Evolutionary conservation across 805 yeast genomes (phyloP), one percentile per base, ranked within the genome.

Genomic region (Kazachstania martiniae): DNA sequence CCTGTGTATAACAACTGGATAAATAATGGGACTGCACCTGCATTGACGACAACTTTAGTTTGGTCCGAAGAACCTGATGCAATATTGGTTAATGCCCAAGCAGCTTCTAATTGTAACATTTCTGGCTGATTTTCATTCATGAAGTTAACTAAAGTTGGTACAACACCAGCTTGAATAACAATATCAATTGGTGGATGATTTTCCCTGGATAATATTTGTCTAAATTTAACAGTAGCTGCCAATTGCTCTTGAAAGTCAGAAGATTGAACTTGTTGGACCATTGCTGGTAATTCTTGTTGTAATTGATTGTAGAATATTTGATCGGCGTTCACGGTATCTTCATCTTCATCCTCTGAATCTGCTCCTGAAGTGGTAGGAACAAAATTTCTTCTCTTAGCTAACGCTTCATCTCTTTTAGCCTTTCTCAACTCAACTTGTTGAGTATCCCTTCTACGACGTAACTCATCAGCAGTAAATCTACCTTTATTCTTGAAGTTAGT

Each of bases 11-110:
- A 68, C 45, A 91, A 67, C 43, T 78, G 70, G 28, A 91, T 94
- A 59, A 91, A 86, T 34, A 76, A 65, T 13, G 97, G 97, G 27
- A 91, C 93, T 0, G 97, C 97, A 33, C 89, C 93, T 4, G 89
- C 77, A 41, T 86, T 89, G 35, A 91, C 91, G 34, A 91, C 97
- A 27, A 78, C 77, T 48, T 71, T 72, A 14, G 98, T 91, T 62
- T 91, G 97, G 29, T 74, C 80, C 26, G 94, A 74, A 32, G 79
- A 66, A 41, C 98, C 98, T 4, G 95, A 84, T 15, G 97, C 97
- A 58, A 91, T 89, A 57, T 91, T 91, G 31, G 98, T 91, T 46
- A 91, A 71, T n/a, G 97, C 97, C 98, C 98, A 91, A 7, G 98
- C 96, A 9, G 97, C 95, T 65, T 91, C 98, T 49, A 91, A 73